A percentile compares a stretch with the other conserved stretches of the same genome.
phyloP scores from a whole-genome alignment of 352 stramenopile genomes.

The Globisporangium irregulare region DNA sequence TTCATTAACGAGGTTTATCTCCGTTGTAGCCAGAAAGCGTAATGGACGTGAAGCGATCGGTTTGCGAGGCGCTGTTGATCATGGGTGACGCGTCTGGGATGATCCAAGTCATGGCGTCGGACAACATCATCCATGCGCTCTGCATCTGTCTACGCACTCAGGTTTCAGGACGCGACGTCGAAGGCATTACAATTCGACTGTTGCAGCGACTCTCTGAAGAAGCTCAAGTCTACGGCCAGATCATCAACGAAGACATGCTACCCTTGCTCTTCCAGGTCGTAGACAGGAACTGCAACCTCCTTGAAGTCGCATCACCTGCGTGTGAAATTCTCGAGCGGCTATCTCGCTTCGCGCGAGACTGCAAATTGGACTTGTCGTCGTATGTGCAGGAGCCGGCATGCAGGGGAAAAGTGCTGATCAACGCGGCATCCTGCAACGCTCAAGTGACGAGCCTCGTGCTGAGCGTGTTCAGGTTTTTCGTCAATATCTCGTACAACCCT shows the following conservation, averaged over 20 bases:
- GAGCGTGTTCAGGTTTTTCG: constrained; percentile 55
- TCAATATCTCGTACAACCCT: constrained; percentile 46
- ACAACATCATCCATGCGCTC: constrained; percentile 39
- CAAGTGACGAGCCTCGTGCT: constrained; percentile 31
- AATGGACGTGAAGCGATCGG: constrained; percentile 37
- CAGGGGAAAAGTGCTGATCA: constrained; percentile 38
- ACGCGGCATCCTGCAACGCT: constrained; percentile 29
- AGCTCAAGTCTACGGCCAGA: constrained; percentile 44
- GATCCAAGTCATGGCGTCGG: constrained; percentile 38
- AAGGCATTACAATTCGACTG: constrained; percentile 31
- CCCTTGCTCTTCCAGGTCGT: constrained; percentile 50
- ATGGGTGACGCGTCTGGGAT: constrained; percentile 36
- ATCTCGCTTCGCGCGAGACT: constrained; percentile 52
- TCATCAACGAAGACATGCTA: constrained; percentile 54
- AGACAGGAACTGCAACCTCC: constrained; percentile 46
- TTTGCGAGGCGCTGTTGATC: constrained; percentile 35
- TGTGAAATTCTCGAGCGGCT: constrained; percentile 75
- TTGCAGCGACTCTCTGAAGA: constrained; percentile 35
- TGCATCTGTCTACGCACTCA: constrained; percentile 31
- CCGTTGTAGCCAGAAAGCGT: constrained; percentile 20
- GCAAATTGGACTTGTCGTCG: constrained; percentile 51
- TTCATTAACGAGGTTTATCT: neutral
- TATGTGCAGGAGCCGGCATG: constrained; percentile 39
- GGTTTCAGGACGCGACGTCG: constrained; percentile 23
- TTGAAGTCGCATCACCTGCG: constrained; percentile 42